Evolutionary conservation across 257 asterid genomes (phyloP), one percentile per base, ranked within the genome.

Genomic region (Lithospermum erythrorhizon): DNA sequence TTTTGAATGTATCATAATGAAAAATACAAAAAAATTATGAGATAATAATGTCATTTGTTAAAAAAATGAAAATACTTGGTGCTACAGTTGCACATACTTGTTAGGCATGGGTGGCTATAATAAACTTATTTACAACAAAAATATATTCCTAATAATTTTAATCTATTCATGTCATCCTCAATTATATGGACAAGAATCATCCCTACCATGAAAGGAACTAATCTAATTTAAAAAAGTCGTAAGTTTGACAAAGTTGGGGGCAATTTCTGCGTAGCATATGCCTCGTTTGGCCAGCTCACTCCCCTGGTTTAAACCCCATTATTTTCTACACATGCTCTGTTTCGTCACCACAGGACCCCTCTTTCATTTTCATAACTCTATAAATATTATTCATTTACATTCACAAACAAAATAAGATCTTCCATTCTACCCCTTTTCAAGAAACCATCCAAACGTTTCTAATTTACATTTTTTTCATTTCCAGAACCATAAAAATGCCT

Each of bases 251-350:
- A 57, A 66, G 59, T 29, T 2, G 53, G 41, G 53, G 52, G 10
- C 16, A 45, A 24, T 65, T 27, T 66, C 70, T 29, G 59, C 53
- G 30, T 58, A 63, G 52, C 64, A 24, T 54, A 30, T 54, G 56
- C 15, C 24, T 53, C 18, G 32, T 23, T 37, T 53, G 66, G 74
- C 65, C 78, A 68, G 75, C 73, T 65, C 65, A 25, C 32, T 61
- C 65, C 37, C 54, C 20, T 68, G 45, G 8, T 37, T 29, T 20
- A 47, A 19, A 57, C 22, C 13, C 68, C 65, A 65, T 67, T 55
- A 63, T 74, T 75, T 63, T 61, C 53, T 53, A 77, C 86, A 77
- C 84, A 73, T 79, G 82, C 72, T 60, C 71, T 73, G 73, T 70
- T 75, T 65, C 79, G 63, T 73, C 76, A 56, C 63, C 75, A 54